Conservation (phyloP, 2,329 filamentous ascomycete genomes). For the Myotisia sp. region DNA sequence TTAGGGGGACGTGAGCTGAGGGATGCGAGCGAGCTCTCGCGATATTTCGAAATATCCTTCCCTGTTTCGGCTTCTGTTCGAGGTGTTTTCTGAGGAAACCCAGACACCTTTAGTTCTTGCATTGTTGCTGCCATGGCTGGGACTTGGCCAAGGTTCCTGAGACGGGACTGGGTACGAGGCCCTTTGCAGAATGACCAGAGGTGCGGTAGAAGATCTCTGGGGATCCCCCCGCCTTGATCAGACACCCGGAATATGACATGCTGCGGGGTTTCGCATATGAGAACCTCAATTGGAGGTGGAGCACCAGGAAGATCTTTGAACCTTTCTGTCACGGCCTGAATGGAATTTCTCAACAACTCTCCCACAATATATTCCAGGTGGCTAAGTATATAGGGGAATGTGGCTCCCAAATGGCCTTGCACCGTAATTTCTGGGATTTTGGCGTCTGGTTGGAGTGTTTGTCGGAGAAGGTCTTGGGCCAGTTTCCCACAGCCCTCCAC, state of each 20-base stretch:
- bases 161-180: conserved; percentile 57
- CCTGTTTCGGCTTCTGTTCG: conserved; percentile 9
- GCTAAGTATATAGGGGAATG: conserved; percentile 89
- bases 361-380: conserved; percentile 96
- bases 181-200: conserved; percentile 97
- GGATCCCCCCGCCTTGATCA: conserved; percentile 85
- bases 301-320: conserved; percentile 35
- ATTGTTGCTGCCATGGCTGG: conserved; percentile 87
- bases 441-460: conserved; percentile 57
- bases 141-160: conserved; percentile 76
- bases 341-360: conserved; percentile 84
- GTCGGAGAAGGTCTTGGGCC: conserved; percentile 57
- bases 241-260: conserved; percentile 95
- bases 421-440: conserved; percentile 68
- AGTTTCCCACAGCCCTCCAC: conserved; percentile 68
- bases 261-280: conserved; percentile 84
- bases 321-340: conserved; percentile 78
- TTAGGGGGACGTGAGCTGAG: conserved; percentile 74
- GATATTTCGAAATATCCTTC: too few species aligned
- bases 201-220: conserved; percentile 68
- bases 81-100: conserved; percentile 8
- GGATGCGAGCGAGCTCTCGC: conserved; percentile 57
- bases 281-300: conserved; percentile 78
- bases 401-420: conserved; percentile 72
- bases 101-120: conserved; percentile 56